phyloP scores from a whole-genome alignment of 805 yeast species.

The Hanseniaspora meyeri region DNA sequence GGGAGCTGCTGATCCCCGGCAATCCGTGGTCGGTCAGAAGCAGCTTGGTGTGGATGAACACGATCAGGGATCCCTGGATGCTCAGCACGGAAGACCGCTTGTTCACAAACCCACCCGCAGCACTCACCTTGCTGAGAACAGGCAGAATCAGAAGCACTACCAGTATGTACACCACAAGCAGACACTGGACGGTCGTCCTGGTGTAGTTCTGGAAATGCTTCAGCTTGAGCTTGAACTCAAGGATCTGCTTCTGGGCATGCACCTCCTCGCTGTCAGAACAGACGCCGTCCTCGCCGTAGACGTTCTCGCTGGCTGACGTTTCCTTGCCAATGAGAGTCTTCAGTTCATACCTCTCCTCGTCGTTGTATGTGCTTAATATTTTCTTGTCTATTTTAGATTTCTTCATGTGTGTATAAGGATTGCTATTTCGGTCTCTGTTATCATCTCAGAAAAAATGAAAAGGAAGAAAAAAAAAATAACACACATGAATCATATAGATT shows the following conservation, averaged over 20 bases:
- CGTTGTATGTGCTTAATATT: neutral
- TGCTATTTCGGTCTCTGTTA: neutral
- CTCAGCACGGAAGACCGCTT: conserved; percentile 4
- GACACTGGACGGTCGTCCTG: neutral
- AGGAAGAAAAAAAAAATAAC: neutral
- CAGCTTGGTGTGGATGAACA: conserved; percentile 4
- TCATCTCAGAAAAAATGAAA: neutral
- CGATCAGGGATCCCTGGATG: conserved; percentile 8
- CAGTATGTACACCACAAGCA: neutral
- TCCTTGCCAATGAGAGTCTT: neutral
- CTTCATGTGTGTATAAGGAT: neutral
- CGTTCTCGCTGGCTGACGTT: neutral
- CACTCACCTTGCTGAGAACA: neutral
- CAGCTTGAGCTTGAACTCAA: neutral
- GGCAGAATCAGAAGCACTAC: neutral
- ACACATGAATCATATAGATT: no score
- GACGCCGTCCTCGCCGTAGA: neutral
- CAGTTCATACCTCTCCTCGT: conserved; percentile 6
- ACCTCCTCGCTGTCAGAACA: neutral
- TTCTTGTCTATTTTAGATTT: conserved; percentile 3
- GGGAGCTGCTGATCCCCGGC: conserved; percentile 1
- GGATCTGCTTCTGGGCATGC: neutral
- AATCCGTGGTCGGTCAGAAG: conserved; percentile 1
- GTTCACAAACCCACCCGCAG: neutral
- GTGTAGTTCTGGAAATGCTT: conserved; percentile 11